These are phyloP conservation scores for Allium sativum DNA, from an alignment of 106 monocot genomes.

Conservation along the genomic window DNA sequence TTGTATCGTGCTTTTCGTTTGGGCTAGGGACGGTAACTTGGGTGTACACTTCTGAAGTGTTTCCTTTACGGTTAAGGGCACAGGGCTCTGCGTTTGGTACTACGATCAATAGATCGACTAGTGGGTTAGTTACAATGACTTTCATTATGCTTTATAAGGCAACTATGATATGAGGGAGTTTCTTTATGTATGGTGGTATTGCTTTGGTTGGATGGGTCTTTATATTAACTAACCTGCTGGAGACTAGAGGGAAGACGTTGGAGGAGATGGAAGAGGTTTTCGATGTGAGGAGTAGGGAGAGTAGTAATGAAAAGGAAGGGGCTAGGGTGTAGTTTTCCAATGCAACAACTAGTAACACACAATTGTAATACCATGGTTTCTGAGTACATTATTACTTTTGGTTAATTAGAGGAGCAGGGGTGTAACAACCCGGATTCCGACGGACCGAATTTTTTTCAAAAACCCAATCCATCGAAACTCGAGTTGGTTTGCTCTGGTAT, in stretches of 20 bases:
- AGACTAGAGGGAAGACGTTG: slow-evolving; percentile 27
- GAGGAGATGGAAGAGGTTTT: slow-evolving; percentile 33
- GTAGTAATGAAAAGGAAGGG: neutral
- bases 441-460: no score
- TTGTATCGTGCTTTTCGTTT: slow-evolving; percentile 27
- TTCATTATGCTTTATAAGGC: slow-evolving; percentile 36
- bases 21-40: slow-evolving; percentile 29
- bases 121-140: slow-evolving; percentile 30
- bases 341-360: neutral
- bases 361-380: no score
- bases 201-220: slow-evolving; percentile 21
- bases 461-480: no score
- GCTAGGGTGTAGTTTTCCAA: neutral
- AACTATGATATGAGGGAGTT: slow-evolving; percentile 25
- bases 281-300: slow-evolving; percentile 6
- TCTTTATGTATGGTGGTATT: slow-evolving; percentile 24
- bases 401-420: no score
- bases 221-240: slow-evolving; percentile 24
- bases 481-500: no score
- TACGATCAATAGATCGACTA: slow-evolving; percentile 15
- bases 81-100: slow-evolving; percentile 22
- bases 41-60: slow-evolving; percentile 40
- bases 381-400: no score
- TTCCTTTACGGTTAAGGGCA: slow-evolving; percentile 27
- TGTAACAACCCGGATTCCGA: no score